Evolutionary conservation across 2,329 filamentous ascomycete species (phyloP).

Genomic region (Pyrenochaeta sp.): DNA sequence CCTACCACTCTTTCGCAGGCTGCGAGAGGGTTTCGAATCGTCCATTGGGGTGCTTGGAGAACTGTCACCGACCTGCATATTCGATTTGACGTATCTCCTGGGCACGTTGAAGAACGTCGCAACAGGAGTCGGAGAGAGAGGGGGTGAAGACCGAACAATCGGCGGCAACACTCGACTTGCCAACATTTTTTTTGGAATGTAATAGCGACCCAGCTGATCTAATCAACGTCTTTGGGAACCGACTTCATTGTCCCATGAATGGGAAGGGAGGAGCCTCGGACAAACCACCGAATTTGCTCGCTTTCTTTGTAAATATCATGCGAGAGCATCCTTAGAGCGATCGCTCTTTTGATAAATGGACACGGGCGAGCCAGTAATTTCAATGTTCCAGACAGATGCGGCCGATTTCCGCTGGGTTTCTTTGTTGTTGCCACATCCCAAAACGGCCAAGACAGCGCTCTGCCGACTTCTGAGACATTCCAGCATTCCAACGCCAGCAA

Average conservation of each 20-base stretch:
- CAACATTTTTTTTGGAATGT: constrained; percentile 39
- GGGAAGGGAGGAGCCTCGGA: constrained; percentile 37
- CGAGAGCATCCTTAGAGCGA: constrained; percentile 20
- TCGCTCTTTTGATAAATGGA: constrained; percentile 32
- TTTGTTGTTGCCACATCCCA: constrained; percentile 45
- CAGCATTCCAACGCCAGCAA: constrained; percentile 34
- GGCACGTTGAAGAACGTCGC: constrained; percentile 47
- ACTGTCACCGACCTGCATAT: constrained; percentile 38
- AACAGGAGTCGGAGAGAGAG: constrained; percentile 31
- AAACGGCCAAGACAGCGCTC: constrained; percentile 44
- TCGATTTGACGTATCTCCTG: constrained; percentile 45
- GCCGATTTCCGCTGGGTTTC: constrained; percentile 42
- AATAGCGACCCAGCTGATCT: constrained; percentile 35
- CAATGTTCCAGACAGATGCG: constrained; percentile 48
- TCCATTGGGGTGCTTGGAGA: constrained; percentile 26
- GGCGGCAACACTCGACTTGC: constrained; percentile 45
- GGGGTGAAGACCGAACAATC: constrained; percentile 31
- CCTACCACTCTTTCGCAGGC: constrained; percentile 40
- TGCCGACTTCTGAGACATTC: constrained; percentile 45
- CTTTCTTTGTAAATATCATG: constrained; percentile 48
- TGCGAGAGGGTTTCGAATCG: constrained; percentile 29
- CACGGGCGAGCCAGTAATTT: constrained; percentile 40
- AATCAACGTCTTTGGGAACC: constrained; percentile 39
- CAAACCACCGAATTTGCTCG: constrained; percentile 29
- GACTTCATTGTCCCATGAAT: constrained; percentile 47